Evolutionary conservation across 768 basidiomycete genomes (phyloP), one percentile per base, ranked within the genome.

Genomic region (Pleurotus sapidus): DNA sequence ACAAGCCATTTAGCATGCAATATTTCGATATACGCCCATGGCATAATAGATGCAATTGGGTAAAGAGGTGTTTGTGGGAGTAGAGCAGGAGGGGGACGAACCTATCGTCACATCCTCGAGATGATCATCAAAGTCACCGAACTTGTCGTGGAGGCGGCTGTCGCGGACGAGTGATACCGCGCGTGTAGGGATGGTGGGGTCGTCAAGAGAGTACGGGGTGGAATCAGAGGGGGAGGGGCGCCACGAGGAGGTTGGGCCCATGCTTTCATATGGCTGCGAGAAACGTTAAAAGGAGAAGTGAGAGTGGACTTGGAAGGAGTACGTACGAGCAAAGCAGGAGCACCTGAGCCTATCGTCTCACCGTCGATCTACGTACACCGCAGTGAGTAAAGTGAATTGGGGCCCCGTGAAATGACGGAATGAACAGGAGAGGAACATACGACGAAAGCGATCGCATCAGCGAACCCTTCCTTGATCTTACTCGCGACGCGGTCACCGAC

Each of bases 91-190:
- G 65, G 59, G 38, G 5, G 17, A 61, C 74, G 50, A 40, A 79
- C 81, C 80, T 57, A 84, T 80, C 4, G 74, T 80, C 48, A 86
- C 84, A 68, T 91, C 84, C 70, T 91, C 91, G 46, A 92, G 68
- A 70, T 92, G 88, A 62, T 92, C 91, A 57, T 93, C 91, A 60
- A 92, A 92, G 67, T 93, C 91, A 3, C 85, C 87, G 57, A 93
- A 85, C 47, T 78, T 74, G 57, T 77, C 71, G 57, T 88, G 84
- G 53, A 77, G 68, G n/a, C 72, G 73, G 42, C 72, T 65, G 45
- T 84, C 78, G 39, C 73, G 75, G 14, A 88, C 83, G 1, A 84
- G 71, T 3, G 68, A 62, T 12, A 82, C 66, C 1, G 86, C 83
- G 9, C 74, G 76, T 4, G 65, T 60, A 0, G 86, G 84, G 3